These are phyloP conservation scores for Leccinum subrobustum DNA, from an alignment of 1,284 basidiomycete species.

Conservation along the genomic window DNA sequence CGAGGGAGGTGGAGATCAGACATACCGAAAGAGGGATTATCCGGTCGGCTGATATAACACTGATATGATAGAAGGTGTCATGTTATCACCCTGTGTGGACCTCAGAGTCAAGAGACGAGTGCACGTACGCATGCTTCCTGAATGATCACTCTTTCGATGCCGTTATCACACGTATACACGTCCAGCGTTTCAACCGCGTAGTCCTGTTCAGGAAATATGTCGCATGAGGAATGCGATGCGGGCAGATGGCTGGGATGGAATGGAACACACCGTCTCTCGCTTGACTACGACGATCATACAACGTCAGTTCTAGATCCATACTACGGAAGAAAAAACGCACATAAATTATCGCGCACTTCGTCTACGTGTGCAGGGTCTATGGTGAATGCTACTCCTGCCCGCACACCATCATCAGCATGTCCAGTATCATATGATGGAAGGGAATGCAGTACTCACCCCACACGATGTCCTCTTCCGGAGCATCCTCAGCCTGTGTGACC, in stretches of 20 bases:
- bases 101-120: background rate
- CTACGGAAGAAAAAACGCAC: constrained; percentile 37
- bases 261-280: constrained; percentile 67
- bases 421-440: background rate
- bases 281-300: constrained; percentile 48
- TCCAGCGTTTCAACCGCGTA: constrained; percentile 52
- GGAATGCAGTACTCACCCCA: constrained; percentile 64
- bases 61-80: constrained; percentile 12
- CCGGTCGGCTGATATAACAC: constrained; percentile 61
- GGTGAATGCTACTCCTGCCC: constrained; percentile 71
- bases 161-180: constrained; percentile 46
- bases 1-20: background rate
- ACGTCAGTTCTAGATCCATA: background rate
- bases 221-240: background rate
- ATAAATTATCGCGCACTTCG: constrained; percentile 77
- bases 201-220: constrained; percentile 36
- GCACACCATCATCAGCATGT: background rate
- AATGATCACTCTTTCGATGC: constrained; percentile 44
- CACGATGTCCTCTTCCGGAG: constrained; percentile 73
- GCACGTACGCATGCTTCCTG: constrained; percentile 32
- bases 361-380: constrained; percentile 72
- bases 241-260: background rate
- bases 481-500: constrained; percentile 50
- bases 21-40: constrained; percentile 62
- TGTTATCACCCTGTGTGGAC: background rate